Percentiles rank a stretch among this genome's conserved stretches.
These are phyloP conservation scores for Medakamo hakoo DNA, from an alignment of 139 green algal genomes.

Conservation along the genomic window DNA sequence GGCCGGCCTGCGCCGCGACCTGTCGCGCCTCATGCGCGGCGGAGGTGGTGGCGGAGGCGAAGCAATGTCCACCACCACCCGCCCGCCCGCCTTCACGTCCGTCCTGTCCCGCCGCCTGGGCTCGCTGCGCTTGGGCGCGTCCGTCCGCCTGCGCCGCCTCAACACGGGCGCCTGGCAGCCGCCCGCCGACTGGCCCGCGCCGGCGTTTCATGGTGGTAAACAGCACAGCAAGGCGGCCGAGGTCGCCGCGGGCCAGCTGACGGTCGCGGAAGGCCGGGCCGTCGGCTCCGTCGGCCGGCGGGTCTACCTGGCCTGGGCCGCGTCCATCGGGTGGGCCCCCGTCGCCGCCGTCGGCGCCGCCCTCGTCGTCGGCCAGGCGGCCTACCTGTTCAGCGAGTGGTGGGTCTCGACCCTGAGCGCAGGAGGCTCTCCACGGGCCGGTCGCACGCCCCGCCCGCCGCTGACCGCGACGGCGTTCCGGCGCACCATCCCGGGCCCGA, in stretches of 20 bases:
- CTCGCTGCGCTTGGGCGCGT: too few species aligned
- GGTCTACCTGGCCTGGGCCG: conserved; percentile 27
- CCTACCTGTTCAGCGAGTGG: conserved; percentile 40
- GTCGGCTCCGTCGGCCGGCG: conserved; percentile 30
- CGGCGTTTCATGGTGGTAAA: too few species aligned
- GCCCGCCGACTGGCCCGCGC: too few species aligned
- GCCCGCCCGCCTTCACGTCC: neutral
- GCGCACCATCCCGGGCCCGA: neutral
- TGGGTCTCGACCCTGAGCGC: neutral
- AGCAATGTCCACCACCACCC: neutral
- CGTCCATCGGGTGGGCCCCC: neutral
- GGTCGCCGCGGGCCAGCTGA: conserved; percentile 12
- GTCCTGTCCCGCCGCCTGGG: neutral
- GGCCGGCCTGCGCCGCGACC: neutral
- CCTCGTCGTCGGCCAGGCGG: conserved; percentile 43
- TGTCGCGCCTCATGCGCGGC: neutral
- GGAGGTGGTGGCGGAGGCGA: neutral
- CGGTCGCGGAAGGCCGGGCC: conserved; percentile 12
- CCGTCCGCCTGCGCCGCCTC: too few species aligned
- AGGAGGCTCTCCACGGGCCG: too few species aligned
- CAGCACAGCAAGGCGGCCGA: too few species aligned
- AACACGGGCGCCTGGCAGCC: too few species aligned
- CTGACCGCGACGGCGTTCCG: neutral
- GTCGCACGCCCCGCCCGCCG: neutral
- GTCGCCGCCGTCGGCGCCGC: conserved; percentile 10